Evolutionary conservation across 441 rosid species (phyloP).

Genomic region (Capsella rubella): DNA sequence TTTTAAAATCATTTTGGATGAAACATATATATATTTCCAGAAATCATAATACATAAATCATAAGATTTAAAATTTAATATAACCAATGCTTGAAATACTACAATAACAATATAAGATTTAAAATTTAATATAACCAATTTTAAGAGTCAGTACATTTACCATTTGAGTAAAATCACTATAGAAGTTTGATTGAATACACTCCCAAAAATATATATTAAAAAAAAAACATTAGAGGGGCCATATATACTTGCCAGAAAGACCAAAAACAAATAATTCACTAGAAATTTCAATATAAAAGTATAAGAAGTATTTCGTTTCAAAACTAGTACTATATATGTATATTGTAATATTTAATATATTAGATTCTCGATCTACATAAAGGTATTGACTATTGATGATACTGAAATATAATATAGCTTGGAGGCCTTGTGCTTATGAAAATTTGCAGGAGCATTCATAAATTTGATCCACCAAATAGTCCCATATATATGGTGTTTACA

Average conservation of each 20-base stretch:
- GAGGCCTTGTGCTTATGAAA: neutral
- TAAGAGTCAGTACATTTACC: no score
- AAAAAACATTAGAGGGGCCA: neutral
- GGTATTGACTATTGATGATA: no score
- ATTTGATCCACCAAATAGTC: constrained; percentile 7
- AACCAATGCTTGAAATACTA: no score
- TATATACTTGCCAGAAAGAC: neutral
- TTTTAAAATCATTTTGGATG: neutral
- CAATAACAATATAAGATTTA: neutral
- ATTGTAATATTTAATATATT: neutral
- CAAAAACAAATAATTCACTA: neutral
- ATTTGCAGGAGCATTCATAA: neutral
- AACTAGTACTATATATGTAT: neutral
- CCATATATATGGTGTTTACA: neutral
- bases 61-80: no score
- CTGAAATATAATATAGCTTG: neutral
- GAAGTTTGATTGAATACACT: no score
- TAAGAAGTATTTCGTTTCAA: neutral
- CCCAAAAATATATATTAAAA: no score
- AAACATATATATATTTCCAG: no score
- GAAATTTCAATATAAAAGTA: neutral
- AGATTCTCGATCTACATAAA: no score
- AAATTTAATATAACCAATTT: no score
- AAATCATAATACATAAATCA: no score
- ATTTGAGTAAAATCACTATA: no score